Percentiles rank a stretch among this genome's conserved stretches.
phyloP scores from a whole-genome alignment of 2,329 filamentous ascomycete species.

The Clarireedia monteithiana region DNA sequence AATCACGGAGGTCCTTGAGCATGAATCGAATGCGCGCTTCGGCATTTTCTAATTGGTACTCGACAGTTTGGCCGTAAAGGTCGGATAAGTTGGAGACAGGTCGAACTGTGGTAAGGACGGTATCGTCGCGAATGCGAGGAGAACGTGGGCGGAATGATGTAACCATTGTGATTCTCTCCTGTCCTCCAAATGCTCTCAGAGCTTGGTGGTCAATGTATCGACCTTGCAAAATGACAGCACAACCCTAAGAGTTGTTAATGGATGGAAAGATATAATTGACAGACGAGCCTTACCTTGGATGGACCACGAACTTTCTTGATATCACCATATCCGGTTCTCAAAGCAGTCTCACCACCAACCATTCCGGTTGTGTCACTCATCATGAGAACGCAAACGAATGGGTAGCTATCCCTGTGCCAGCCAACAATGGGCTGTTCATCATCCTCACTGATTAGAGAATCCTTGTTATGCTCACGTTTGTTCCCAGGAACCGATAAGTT shows the following conservation, averaged over 20 bases:
- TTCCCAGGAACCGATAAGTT: conserved; percentile 40
- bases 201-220: conserved; percentile 40
- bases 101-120: conserved; percentile 31
- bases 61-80: conserved; percentile 32
- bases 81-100: conserved; percentile 32
- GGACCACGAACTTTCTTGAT: conserved; percentile 38
- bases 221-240: conserved; percentile 38
- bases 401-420: conserved; percentile 45
- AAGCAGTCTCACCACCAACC: conserved; percentile 50
- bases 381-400: conserved; percentile 46
- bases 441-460: conserved; percentile 24
- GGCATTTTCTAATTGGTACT: conserved; percentile 33
- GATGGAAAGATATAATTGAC: neutral
- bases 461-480: conserved; percentile 20
- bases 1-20: conserved; percentile 29
- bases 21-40: conserved; percentile 30
- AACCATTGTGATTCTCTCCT: conserved; percentile 40
- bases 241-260: conserved; percentile 26
- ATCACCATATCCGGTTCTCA: conserved; percentile 43
- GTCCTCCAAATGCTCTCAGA: conserved; percentile 32
- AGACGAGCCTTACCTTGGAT: conserved; percentile 30
- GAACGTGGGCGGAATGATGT: conserved; percentile 37
- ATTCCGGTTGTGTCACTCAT: conserved; percentile 40
- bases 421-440: conserved; percentile 33
- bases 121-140: conserved; percentile 34